phyloP scores from a whole-genome alignment of 139 green algal species.

The Prasinococcaceae sp. region DNA sequence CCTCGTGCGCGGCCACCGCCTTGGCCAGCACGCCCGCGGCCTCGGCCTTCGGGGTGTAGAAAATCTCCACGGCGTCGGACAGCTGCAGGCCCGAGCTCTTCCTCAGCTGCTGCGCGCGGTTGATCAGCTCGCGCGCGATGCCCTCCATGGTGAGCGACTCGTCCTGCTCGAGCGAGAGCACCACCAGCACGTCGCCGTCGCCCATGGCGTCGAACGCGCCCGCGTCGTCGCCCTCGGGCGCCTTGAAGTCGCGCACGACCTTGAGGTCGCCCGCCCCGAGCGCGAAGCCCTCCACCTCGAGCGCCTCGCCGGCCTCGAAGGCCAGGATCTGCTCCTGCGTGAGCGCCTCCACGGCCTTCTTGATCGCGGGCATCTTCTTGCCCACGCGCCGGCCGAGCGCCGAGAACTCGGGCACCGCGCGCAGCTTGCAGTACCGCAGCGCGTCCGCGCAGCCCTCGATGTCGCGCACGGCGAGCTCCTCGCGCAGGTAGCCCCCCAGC shows the following conservation, averaged over 20 bases:
- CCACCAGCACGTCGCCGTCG: slow-evolving; percentile 81
- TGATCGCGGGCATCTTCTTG: slow-evolving; percentile 57
- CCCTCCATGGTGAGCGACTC: slow-evolving; percentile 48
- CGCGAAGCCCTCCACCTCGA: slow-evolving; percentile 50
- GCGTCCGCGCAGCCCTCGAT: slow-evolving; percentile 61
- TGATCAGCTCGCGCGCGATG: slow-evolving; percentile 76
- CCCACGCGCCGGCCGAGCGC: slow-evolving; percentile 71
- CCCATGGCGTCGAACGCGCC: slow-evolving; percentile 55
- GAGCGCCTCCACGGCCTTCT: slow-evolving; percentile 47
- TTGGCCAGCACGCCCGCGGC: neutral
- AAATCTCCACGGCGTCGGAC: slow-evolving; percentile 18
- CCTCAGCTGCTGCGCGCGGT: slow-evolving; percentile 86
- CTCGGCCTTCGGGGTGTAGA: neutral
- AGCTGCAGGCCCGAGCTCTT: slow-evolving; percentile 63
- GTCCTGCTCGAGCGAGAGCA: slow-evolving; percentile 68
- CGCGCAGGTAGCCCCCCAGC: slow-evolving; percentile 60
- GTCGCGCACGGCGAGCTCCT: slow-evolving; percentile 74
- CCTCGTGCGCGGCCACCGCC: neutral
- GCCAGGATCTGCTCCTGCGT: slow-evolving; percentile 35
- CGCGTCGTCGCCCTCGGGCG: slow-evolving; percentile 28
- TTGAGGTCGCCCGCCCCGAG: slow-evolving; percentile 64
- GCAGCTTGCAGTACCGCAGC: slow-evolving; percentile 48
- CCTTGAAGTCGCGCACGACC: slow-evolving; percentile 58
- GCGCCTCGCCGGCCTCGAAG: slow-evolving; percentile 38
- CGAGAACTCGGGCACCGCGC: slow-evolving; percentile 70